Base-by-base conservation (phyloP, 495 filamentous ascomycete species). In the Evansstolkia leycettana region DNA sequence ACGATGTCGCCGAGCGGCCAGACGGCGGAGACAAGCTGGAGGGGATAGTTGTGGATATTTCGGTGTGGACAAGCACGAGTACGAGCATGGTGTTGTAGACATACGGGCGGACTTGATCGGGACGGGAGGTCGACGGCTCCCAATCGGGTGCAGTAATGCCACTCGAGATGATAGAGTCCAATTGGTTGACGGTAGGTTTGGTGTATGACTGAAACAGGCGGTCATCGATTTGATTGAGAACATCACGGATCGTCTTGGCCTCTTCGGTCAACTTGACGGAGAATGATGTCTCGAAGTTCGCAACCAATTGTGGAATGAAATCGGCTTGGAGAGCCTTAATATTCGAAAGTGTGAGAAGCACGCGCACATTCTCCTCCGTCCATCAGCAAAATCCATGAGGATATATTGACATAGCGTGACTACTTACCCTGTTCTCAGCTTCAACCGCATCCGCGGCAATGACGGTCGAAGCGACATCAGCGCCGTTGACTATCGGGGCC, bases 181-280 rank as follows among this genome's bases (percentile, higher is more conserved):
- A 58, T 8, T 49, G 50, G 2, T 70, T 65, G 34, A 82, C 65
- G 4, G 78, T 75, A 0, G 87, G 86, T 5, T 70, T 70, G 17
- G 84, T 88, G 63, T 93, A 98, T 7, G 87, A 82, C 44, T 84
- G 70, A 73, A 96, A 96, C 26, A 96, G 75, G 7, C 81, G 75
- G 25, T 75, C 70, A 51, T 95, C 86, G 43, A 96, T 93, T 48
- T 96, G 84, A 33, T 65, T 67, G 30, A 96, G 77, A 1, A 89
- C 85, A 52, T 95, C 84, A 26, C 80, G 78, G 43, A 96, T 84
- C 0, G 82, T 87, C 38, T 88, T 88, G 26, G 73, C 72, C 54
- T 98, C 92, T 40, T 94, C 86, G 3, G 87, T 88, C 34, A 96
- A 71, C 40, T 85, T 88, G 40, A 92, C 78, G 1, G 82, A 84